phyloP scores from a whole-genome alignment of 495 filamentous ascomycete species.

The Lasiosphaeria ovina region DNA sequence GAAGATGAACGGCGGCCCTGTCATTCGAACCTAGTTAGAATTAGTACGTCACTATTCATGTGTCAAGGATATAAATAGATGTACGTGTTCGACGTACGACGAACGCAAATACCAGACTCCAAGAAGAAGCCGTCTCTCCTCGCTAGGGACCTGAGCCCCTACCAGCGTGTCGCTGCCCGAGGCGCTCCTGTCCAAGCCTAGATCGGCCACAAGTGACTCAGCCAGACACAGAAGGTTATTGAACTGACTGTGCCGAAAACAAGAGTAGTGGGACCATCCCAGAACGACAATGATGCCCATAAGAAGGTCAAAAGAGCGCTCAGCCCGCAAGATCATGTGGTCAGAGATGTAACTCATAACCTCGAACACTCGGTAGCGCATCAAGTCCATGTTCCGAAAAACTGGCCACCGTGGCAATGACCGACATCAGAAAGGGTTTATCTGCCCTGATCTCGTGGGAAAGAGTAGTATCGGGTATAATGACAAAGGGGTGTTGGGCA shows the following conservation, averaged over 20 bases:
- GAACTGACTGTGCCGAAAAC: conserved; percentile 40
- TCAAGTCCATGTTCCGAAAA: conserved; percentile 37
- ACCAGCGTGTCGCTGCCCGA: conserved; percentile 24
- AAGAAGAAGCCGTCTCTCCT: conserved; percentile 36
- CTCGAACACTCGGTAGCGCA: conserved; percentile 36
- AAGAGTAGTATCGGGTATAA: conserved; percentile 26
- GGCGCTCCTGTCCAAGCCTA: conserved; percentile 41
- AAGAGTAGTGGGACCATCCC: conserved; percentile 46
- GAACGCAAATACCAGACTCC: conserved; percentile 45
- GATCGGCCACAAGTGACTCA: conserved; percentile 44
- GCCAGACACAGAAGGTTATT: conserved; percentile 48
- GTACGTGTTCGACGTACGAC: conserved; percentile 37
- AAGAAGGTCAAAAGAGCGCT: conserved; percentile 50
- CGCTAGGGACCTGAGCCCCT: conserved; percentile 22
- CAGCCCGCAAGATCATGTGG: conserved; percentile 45
- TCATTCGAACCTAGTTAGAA: background rate
- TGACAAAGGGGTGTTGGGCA: conserved; percentile 42
- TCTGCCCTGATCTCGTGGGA: conserved; percentile 23
- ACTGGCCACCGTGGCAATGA: conserved; percentile 39
- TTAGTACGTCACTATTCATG: background rate
- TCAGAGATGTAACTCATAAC: conserved; percentile 41
- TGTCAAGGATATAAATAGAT: no score
- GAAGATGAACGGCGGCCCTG: conserved; percentile 28
- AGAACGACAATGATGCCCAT: conserved; percentile 48
- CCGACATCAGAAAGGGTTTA: conserved; percentile 35